Evolutionary conservation across 73 alveolate genomes (phyloP).

Genomic region (Symbiodinium natans): DNA sequence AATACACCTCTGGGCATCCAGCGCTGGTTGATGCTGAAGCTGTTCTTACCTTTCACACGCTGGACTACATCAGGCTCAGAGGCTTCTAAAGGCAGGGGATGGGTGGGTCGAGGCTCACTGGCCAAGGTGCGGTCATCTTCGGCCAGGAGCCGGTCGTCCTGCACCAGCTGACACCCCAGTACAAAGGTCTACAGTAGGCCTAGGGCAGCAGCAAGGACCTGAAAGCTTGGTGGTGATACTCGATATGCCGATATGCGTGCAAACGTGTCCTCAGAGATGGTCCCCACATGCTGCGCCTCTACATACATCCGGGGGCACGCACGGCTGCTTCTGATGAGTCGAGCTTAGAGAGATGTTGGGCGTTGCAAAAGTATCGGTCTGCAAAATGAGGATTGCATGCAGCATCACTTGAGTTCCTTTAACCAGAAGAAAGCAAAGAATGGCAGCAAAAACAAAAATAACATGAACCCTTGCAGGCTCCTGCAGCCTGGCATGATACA

Average conservation of each 20-base stretch:
- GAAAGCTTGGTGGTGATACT: no score
- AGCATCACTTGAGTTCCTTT: no score
- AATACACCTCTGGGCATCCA: not conserved
- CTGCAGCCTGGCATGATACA: no score
- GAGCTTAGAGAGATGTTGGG: not conserved
- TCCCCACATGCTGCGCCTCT: constrained; percentile 58
- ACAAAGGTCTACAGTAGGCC: no score
- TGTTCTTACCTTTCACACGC: constrained; percentile 28
- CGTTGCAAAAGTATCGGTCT: no score
- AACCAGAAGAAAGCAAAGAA: no score
- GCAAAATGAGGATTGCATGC: no score
- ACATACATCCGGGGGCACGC: no score
- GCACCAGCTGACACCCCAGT: not conserved
- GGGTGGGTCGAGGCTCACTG: not conserved
- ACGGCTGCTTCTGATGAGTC: not conserved
- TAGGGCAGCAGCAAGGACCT: no score
- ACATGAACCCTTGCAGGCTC: no score
- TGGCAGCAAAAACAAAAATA: no score
- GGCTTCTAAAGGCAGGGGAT: not conserved
- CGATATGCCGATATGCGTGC: no score
- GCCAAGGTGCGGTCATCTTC: constrained; percentile 32
- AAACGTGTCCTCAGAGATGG: constrained; percentile 29
- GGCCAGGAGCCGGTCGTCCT: constrained; percentile 74
- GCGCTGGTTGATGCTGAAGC: constrained; percentile 86
- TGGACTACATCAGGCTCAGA: not conserved